Base-by-base conservation (phyloP, 78 protist genomes). In the Guillardia theta region DNA sequence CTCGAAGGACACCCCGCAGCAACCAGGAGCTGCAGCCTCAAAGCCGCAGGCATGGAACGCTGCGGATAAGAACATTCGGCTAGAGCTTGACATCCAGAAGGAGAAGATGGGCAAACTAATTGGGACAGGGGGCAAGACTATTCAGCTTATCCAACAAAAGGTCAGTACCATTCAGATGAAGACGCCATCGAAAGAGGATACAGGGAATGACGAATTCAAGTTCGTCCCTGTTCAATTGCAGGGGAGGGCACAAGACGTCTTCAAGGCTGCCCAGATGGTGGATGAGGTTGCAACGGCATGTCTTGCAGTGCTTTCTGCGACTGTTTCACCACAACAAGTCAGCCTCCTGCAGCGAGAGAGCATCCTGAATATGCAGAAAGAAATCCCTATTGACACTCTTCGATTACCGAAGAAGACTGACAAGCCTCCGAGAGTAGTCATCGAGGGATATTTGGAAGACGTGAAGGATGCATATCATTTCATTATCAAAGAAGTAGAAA, bases 21-120 rank as follows among this genome's bases (percentile, higher is more conserved):
- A n/a, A n/a, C n/a, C n/a, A n/a, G n/a, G n/a, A n/a, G n/a, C n/a
- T n/a, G n/a, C n/a, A n/a, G n/a, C n/a, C n/a, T n/a, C n/a, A n/a
- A n/a, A n/a, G n/a, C n/a, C n/a, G n/a, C n/a, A n/a, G n/a, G n/a
- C n/a, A n/a, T n/a, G n/a, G n/a, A n/a, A n/a, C n/a, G 70, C 70
- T 9, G 70, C 70, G 70, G 70, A 58, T 24, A 58, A 58, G 70
- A 58, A 27, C 6, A 24, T 70, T 24, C 9, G 83, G 36, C 45
- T 70, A 24, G 83, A 70, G 22, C 83, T 70, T 43, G 83, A 70
- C 83, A 70, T 70, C 36, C 83, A 70, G 41, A 70, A 70, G 41
- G 83, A 70, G 41, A 70, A 43, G 22, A 70, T 70, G 83, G 83
- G 83, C 27, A 70, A 70, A 24, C 83, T 70, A 22, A 70, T 70